Conservation (phyloP, 2,329 filamentous ascomycete genomes). For the Xenoacremonium recifei region DNA sequence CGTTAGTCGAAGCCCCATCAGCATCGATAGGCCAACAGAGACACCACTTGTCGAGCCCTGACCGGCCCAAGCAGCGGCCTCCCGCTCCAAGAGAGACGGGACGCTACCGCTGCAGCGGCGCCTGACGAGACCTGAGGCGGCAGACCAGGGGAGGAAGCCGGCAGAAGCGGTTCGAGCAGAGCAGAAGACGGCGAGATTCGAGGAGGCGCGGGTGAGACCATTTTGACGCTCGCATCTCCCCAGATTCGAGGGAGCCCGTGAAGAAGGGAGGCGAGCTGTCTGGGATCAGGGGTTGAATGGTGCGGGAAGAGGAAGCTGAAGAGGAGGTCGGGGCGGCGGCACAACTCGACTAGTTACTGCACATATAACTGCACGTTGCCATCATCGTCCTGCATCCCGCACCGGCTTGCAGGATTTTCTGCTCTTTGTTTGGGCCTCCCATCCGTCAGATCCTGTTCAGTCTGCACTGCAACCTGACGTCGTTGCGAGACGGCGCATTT, state of each 20-base stretch:
- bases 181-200: constrained; percentile 1
- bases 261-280: neutral
- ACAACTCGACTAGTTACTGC: no score
- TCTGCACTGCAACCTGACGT: no score
- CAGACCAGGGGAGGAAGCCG: neutral
- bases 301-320: no score
- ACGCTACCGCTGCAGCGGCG: constrained; percentile 21
- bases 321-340: no score
- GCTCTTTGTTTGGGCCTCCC: no score
- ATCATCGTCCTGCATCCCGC: no score
- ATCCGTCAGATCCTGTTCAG: no score
- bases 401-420: no score
- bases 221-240: constrained; percentile 12
- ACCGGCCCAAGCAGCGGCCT: constrained; percentile 11
- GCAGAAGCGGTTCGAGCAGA: neutral
- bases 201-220: constrained; percentile 19
- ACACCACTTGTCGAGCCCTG: constrained; percentile 26
- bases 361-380: no score
- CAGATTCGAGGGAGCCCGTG: constrained; percentile 3
- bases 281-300: neutral
- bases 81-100: constrained; percentile 1
- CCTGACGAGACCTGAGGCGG: constrained; percentile 20
- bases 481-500: no score
- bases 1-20: neutral
- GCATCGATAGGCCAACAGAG: constrained; percentile 22